phyloP scores from a whole-genome alignment of 768 basidiomycete species.

The Hypholoma sublateritium region DNA sequence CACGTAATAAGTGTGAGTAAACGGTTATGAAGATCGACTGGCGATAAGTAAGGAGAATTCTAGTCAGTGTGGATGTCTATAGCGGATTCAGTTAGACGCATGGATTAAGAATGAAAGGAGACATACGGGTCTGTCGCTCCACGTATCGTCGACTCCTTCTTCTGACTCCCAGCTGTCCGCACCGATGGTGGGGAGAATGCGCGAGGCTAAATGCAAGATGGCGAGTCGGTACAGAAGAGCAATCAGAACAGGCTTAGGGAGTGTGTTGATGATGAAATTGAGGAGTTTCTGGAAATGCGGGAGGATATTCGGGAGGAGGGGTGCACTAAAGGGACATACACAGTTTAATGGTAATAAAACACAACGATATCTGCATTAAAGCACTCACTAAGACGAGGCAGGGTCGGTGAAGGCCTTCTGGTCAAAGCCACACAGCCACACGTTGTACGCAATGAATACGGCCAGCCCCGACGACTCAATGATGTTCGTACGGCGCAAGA shows the following conservation, averaged over 20 bases:
- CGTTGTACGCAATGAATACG: constrained; percentile 85
- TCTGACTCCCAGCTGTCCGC: constrained; percentile 78
- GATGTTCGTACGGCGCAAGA: constrained; percentile 84
- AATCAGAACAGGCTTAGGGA: constrained; percentile 82
- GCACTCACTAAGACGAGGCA: constrained; percentile 75
- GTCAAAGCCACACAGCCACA: constrained; percentile 88
- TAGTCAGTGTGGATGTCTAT: constrained; percentile 76
- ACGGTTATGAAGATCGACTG: constrained; percentile 85
- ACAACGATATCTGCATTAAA: not conserved
- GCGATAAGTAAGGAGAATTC: constrained; percentile 75
- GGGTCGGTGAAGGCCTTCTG: constrained; percentile 71
- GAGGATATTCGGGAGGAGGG: constrained; percentile 74
- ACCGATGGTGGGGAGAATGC: constrained; percentile 82
- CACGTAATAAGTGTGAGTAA: constrained; percentile 83
- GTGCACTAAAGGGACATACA: constrained; percentile 47
- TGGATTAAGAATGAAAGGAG: not conserved
- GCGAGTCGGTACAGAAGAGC: constrained; percentile 79
- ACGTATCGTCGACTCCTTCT: constrained; percentile 58
- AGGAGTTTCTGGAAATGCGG: constrained; percentile 78
- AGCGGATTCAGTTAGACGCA: not conserved
- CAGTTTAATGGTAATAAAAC: not conserved
- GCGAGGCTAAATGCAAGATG: constrained; percentile 79
- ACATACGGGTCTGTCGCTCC: constrained; percentile 74
- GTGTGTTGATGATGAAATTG: constrained; percentile 81
- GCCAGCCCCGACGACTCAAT: constrained; percentile 89